Conservation (phyloP, 148 eudicot species). For the Rhododendron henanense region DNA sequence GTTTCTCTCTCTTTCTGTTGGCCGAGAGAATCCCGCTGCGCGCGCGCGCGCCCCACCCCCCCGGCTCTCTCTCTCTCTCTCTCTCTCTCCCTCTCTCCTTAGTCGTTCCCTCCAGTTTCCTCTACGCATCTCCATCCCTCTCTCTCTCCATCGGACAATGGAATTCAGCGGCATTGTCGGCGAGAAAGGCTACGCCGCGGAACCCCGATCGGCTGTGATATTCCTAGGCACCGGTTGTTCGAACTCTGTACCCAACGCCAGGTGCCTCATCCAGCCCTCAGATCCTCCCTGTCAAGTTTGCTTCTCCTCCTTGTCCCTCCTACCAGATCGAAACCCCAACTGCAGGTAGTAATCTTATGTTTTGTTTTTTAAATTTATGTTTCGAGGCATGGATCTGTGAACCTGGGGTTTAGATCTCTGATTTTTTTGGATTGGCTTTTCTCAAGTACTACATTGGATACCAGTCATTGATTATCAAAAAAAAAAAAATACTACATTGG, state of each 20-base stretch:
- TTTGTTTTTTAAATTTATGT: not conserved
- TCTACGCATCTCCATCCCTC: not conserved
- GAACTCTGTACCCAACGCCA: too few species aligned
- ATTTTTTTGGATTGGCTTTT: not conserved
- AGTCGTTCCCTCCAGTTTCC: not conserved
- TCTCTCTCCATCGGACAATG: slow-evolving; percentile 6
- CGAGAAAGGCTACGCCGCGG: slow-evolving; percentile 37
- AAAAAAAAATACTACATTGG: too few species aligned
- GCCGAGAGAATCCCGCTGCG: too few species aligned
- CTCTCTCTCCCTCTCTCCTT: too few species aligned
- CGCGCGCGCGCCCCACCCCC: too few species aligned
- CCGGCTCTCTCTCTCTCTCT: too few species aligned
- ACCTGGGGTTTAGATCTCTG: not conserved
- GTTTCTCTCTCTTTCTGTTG: too few species aligned
- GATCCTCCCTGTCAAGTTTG: too few species aligned
- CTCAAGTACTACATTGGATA: not conserved
- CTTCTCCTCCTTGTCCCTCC: too few species aligned
- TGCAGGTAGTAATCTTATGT: not conserved
- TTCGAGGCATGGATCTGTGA: not conserved
- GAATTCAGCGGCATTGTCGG: slow-evolving; percentile 15
- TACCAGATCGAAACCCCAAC: too few species aligned
- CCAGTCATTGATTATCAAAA: too few species aligned
- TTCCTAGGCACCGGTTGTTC: not conserved
- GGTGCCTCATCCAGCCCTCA: too few species aligned
- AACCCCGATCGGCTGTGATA: slow-evolving; percentile 53